Conservation (phyloP, 1,139 yeast genomes). For the Taiozyma onychis region DNA sequence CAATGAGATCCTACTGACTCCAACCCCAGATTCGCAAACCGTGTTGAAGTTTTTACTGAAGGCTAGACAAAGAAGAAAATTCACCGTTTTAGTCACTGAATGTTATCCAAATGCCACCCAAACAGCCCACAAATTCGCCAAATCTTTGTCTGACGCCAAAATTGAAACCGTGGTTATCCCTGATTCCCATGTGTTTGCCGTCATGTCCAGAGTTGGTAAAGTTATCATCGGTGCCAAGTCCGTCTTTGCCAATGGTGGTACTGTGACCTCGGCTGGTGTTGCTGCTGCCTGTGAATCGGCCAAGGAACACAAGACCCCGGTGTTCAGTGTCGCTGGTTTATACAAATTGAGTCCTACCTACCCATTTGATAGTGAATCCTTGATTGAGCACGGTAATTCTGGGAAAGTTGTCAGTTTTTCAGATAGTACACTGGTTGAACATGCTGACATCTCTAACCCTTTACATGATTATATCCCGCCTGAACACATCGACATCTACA, state of each 20-base stretch:
- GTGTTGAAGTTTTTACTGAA: slow-evolving; percentile 81
- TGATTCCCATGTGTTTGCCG: slow-evolving; percentile 87
- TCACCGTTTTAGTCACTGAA: slow-evolving; percentile 90
- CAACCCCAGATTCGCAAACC: slow-evolving; percentile 89
- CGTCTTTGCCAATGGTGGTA: slow-evolving; percentile 95
- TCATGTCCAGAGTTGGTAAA: slow-evolving; percentile 96
- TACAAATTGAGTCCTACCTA: slow-evolving; percentile 91
- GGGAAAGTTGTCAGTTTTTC: slow-evolving; percentile 74
- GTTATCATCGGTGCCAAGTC: slow-evolving; percentile 89
- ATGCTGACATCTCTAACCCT: slow-evolving; percentile 78
- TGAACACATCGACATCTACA: slow-evolving; percentile 87
- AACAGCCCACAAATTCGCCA: slow-evolving; percentile 74
- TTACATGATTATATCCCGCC: slow-evolving; percentile 89
- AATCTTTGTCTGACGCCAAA: slow-evolving; percentile 73
- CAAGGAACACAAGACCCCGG: slow-evolving; percentile 90
- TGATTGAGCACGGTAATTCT: slow-evolving; percentile 92
- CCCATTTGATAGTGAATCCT: slow-evolving; percentile 84
- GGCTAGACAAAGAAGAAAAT: slow-evolving; percentile 85
- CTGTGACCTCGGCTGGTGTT: slow-evolving; percentile 85
- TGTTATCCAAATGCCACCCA: slow-evolving; percentile 82
- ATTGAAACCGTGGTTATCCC: slow-evolving; percentile 91
- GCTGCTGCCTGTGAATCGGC: slow-evolving; percentile 96
- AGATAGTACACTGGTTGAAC: slow-evolving; percentile 45
- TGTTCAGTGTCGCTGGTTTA: slow-evolving; percentile 89
- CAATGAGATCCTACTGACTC: slow-evolving; percentile 84